Base-by-base conservation (phyloP, 768 basidiomycete species). In the Leccinum disarticulatum region DNA sequence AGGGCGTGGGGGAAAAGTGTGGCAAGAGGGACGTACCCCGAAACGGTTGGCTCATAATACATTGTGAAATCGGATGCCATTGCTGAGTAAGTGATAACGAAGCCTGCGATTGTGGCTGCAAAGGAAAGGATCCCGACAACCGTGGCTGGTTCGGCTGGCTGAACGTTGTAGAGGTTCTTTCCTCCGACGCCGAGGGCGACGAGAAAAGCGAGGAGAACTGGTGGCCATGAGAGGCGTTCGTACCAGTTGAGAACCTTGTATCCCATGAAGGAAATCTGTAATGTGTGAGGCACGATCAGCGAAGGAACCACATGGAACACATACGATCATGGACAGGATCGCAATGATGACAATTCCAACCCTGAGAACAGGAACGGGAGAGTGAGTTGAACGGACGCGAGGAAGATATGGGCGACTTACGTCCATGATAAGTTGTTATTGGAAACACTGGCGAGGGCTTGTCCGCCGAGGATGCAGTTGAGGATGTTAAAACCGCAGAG, bases 331-430 rank as follows among this genome's bases (percentile, higher is more conserved):
- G 3, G 90, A 87, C 33, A 91, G 76, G 31, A 88, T 60, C 0
- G 83, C 81, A 46, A 93, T 86, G 54, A 95, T 84, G 33, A 92
- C 87, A 56, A 94, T 94, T 3, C 93, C 93, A 28, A 95, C 85
- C 54, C 87, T 90, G 61, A 30, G 47, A 13, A 33, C 35, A 56
- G 62, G 56, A 46, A 62, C 56, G 28, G 11, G 28, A 35, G 47
- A 22, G 30, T 73, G 36, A 69, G 57, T 0, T 13, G 2, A 35
- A 13, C 19, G 2, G 52, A 63, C 53, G 56, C 38, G 56, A 58
- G 41, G 19, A 59, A 53, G 52, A 41, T 52, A 49, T 56, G 38
- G 15, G 0, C 38, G 59, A 70, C 79, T 60, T 65, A 82, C 81
- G 74, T 80, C 79, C 82, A 84, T 35, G 79, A 81, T 60, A 88